Percentiles rank a stretch among this genome's conserved stretches.
These are phyloP conservation scores for Agrocybe chaxingu DNA, from an alignment of 768 basidiomycete genomes.

Conservation along the genomic window DNA sequence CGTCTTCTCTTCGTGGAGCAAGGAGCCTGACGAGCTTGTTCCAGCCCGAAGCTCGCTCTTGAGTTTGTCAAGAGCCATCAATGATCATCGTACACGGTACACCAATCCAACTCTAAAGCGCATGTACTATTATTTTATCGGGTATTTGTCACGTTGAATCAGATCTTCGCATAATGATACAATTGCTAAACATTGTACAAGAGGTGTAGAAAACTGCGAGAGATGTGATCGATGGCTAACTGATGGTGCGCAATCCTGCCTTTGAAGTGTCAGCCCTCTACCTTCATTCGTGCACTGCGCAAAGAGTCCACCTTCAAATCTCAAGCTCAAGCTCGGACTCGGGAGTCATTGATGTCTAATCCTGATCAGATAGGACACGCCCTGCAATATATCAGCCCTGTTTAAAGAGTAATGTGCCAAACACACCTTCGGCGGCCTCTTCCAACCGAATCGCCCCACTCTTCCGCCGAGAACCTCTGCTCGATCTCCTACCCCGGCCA, in stretches of 20 bases:
- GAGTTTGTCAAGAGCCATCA: slow-evolving; percentile 60
- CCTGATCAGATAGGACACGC: too few relatives aligned
- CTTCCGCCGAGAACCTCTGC: not conserved
- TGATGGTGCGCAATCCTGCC: too few relatives aligned
- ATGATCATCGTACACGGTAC: slow-evolving; percentile 1
- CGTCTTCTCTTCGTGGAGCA: not conserved
- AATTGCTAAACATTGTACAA: not conserved
- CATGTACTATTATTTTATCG: not conserved
- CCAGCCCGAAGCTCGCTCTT: slow-evolving; percentile 60
- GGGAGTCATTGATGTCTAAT: too few relatives aligned
- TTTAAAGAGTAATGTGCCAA: too few relatives aligned
- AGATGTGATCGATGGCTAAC: too few relatives aligned
- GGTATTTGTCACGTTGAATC: not conserved
- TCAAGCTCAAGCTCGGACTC: too few relatives aligned
- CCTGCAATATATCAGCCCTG: too few relatives aligned
- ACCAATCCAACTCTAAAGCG: not conserved
- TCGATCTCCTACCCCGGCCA: not conserved
- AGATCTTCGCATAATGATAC: slow-evolving; percentile 7
- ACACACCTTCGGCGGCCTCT: too few relatives aligned
- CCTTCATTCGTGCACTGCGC: too few relatives aligned
- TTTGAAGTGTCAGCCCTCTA: too few relatives aligned
- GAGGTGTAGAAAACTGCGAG: too few relatives aligned
- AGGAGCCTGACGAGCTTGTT: not conserved
- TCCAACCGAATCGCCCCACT: not conserved
- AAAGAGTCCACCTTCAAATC: too few relatives aligned